Evolutionary conservation across 129 eudicot genomes (phyloP).

Genomic region (Lactuca saligna): DNA sequence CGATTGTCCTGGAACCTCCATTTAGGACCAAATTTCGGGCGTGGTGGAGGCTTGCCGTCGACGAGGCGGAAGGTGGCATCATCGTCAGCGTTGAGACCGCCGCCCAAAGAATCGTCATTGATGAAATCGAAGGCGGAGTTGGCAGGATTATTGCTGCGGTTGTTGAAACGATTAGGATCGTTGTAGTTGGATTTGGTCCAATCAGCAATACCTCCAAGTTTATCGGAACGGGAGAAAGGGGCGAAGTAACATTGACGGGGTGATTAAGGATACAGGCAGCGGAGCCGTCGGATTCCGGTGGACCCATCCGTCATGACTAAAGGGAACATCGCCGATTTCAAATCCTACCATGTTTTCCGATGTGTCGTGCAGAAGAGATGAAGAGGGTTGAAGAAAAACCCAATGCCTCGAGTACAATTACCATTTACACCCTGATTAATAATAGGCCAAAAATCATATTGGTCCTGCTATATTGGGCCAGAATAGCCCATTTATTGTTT

Average conservation of each 20-base stretch:
- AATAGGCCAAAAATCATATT: not conserved
- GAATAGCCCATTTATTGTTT: not conserved
- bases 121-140: conserved; percentile 80
- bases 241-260: conserved; percentile 59
- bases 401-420: not conserved
- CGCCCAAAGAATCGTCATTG: conserved; percentile 65
- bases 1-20: conserved; percentile 68
- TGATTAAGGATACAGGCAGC: conserved; percentile 38
- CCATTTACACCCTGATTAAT: not conserved
- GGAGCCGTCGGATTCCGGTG: conserved; percentile 60
- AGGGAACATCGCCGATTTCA: conserved; percentile 62
- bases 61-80: conserved; percentile 77
- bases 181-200: conserved; percentile 59
- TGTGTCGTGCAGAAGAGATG: conserved; percentile 18
- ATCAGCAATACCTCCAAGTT: conserved; percentile 83
- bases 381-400: not conserved
- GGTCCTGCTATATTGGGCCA: not conserved
- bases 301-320: conserved; percentile 88
- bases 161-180: conserved; percentile 33
- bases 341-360: conserved; percentile 48
- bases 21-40: conserved; percentile 72
- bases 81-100: conserved; percentile 55
- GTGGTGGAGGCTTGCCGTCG: conserved; percentile 70
- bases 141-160: conserved; percentile 30
- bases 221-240: conserved; percentile 88